A percentile compares a stretch with the other conserved stretches of the same genome.
phyloP scores from a whole-genome alignment of 176 grass and related monocot species.

The Aegilops bicornis region DNA sequence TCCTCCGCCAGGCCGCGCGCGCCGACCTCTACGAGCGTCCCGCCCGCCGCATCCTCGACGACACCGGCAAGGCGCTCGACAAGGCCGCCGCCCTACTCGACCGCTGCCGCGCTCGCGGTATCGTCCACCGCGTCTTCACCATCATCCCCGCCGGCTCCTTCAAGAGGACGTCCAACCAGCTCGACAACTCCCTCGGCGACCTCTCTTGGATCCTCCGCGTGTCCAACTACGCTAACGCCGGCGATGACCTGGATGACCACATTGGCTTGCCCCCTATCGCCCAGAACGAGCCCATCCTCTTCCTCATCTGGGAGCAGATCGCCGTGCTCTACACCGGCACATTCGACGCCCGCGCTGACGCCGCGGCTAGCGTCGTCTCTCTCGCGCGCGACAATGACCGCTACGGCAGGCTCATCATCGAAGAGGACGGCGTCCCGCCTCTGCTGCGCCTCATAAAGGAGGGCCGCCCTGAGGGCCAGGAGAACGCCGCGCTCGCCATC shows the following conservation, averaged over 20 bases:
- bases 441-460: slow-evolving; percentile 77
- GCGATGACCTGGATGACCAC: slow-evolving; percentile 45
- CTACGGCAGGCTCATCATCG: slow-evolving; percentile 75
- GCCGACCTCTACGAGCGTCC: slow-evolving; percentile 91
- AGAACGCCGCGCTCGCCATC: slow-evolving; percentile 75
- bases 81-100: slow-evolving; percentile 47
- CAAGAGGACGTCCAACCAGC: slow-evolving; percentile 40
- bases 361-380: slow-evolving; percentile 69
- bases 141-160: slow-evolving; percentile 71
- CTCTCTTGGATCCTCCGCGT: slow-evolving; percentile 82
- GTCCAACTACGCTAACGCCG: slow-evolving; percentile 39
- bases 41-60: slow-evolving; percentile 75
- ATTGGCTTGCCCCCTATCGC: slow-evolving; percentile 70
- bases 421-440: slow-evolving; percentile 84
- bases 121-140: slow-evolving; percentile 53
- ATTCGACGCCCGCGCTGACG: slow-evolving; percentile 60
- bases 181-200: slow-evolving; percentile 84
- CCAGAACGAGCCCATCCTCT: slow-evolving; percentile 76
- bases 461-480: slow-evolving; percentile 65
- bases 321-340: slow-evolving; percentile 58
- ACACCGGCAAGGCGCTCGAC: slow-evolving; percentile 78
- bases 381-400: slow-evolving; percentile 80
- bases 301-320: slow-evolving; percentile 81
- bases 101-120: slow-evolving; percentile 44
- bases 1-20: slow-evolving; percentile 92